phyloP scores from a whole-genome alignment of 179 eudicot genomes.

The Corrigiola litoralis region DNA sequence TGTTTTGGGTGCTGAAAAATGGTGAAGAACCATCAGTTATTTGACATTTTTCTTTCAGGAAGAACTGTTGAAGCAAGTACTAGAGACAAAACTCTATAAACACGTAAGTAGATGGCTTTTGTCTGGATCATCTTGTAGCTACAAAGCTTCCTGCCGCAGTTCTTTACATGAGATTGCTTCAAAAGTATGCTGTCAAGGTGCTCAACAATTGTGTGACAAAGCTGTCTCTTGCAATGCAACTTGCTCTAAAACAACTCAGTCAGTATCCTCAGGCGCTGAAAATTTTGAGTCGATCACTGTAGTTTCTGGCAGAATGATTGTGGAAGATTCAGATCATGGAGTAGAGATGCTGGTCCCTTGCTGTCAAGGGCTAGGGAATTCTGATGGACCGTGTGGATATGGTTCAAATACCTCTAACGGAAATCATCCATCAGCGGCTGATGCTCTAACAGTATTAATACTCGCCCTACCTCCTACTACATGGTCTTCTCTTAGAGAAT shows the following conservation, averaged over 20 bases:
- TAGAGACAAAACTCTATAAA: slow-evolving; percentile 31
- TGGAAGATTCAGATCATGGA: slow-evolving; percentile 20
- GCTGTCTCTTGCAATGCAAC: slow-evolving; percentile 13
- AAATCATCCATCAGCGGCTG: slow-evolving; percentile 29
- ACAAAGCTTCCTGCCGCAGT: slow-evolving; percentile 5
- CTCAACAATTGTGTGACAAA: slow-evolving; percentile 25
- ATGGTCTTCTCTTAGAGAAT: slow-evolving; percentile 31
- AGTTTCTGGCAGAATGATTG: slow-evolving; percentile 20
- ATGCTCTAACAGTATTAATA: slow-evolving; percentile 34
- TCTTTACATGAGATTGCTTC: slow-evolving; percentile 29
- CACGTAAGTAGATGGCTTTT: slow-evolving; percentile 26
- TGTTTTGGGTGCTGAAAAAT: too few relatives aligned
- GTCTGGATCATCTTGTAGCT: slow-evolving; percentile 21
- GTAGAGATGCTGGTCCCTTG: slow-evolving; percentile 37
- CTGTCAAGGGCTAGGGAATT: slow-evolving; percentile 19
- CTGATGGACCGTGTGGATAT: slow-evolving; percentile 16
- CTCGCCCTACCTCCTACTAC: slow-evolving; percentile 41
- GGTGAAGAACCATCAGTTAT: background rate
- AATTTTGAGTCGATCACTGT: slow-evolving; percentile 11
- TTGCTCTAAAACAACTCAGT: slow-evolving; percentile 10
- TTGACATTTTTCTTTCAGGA: slow-evolving; percentile 28
- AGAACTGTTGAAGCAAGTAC: slow-evolving; percentile 43
- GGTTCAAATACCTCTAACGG: slow-evolving; percentile 7
- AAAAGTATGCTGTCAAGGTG: slow-evolving; percentile 41
- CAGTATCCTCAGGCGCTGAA: slow-evolving; percentile 10